Conservation (phyloP, 2,329 filamentous ascomycete species). For the Colletotrichum kahawae region DNA sequence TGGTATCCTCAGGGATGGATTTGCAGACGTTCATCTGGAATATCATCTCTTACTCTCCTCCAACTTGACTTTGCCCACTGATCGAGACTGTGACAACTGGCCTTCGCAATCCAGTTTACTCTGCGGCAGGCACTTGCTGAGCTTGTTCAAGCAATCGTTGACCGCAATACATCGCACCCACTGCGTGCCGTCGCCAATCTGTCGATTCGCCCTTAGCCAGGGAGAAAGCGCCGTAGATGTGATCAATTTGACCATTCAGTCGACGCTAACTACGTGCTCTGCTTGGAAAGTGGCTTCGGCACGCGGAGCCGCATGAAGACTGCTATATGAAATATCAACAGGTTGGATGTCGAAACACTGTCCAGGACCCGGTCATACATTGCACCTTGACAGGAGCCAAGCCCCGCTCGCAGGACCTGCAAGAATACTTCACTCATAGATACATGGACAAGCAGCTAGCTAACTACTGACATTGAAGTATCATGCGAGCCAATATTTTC, state of each 20-base stretch:
- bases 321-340: neutral
- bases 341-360: neutral
- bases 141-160: neutral
- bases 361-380: neutral
- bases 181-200: neutral
- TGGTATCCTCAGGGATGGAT: neutral
- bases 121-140: neutral
- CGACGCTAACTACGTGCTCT: neutral
- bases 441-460: neutral
- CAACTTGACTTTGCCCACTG: neutral
- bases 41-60: neutral
- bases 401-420: neutral
- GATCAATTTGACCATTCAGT: neutral
- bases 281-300: neutral
- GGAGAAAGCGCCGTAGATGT: neutral
- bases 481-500: neutral
- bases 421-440: neutral
- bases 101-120: neutral
- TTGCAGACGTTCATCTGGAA: conserved; percentile 3
- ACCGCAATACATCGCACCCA: neutral
- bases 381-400: neutral
- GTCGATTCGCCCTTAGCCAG: neutral
- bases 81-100: neutral
- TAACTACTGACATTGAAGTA: neutral
- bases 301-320: neutral